Base-by-base conservation (phyloP, 371 early-diverging fungal species). In the Lichtheimia ornata region DNA sequence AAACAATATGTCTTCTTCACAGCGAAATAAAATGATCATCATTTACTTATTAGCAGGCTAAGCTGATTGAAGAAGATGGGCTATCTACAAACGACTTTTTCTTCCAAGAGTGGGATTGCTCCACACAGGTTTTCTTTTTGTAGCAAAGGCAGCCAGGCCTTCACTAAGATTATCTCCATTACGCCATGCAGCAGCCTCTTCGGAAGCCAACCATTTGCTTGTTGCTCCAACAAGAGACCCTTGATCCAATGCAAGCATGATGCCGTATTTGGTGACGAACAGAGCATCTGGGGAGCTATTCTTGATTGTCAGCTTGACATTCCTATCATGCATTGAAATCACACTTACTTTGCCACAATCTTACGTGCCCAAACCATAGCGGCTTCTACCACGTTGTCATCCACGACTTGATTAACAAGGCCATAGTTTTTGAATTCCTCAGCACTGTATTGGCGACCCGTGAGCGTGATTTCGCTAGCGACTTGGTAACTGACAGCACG, bases 261-360 rank as follows among this genome's bases (percentile, higher is more conserved):
- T 58, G n/a, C 80, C 80, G 45, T 72, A 72, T 35, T 79, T 79
- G 20, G 80, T 74, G 13, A 76, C 61, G 14, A 72, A 68, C 17
- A 79, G 73, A 20, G 80, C 76, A 60, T 79, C 80, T 22, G 80
- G 80, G 1, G 77, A 74, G 45, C 77, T 77, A 11, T n/a, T 22
- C 27, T 25, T 40, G 12, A 56, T 35, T 20, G 2, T 0, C 56
- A 47, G n/a, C 25, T 30, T 17, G 41, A 22, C 9, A 22, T 18
- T 12, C 2, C 5, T 6, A 13, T 4, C 6, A n/a, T 30, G 40
- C n/a, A 22, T 17, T 18, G 15, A 4, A 14, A 27, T 7, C 15
- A 27, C 41, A 1, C 62, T 67, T 76, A 76, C 76, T 73, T 74
- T 50, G 75, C 69, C 9, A 65, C 67, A 35, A 78, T 75, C 54